Base-by-base conservation (phyloP, 495 filamentous ascomycete genomes). In the Parathielavia appendiculata region DNA sequence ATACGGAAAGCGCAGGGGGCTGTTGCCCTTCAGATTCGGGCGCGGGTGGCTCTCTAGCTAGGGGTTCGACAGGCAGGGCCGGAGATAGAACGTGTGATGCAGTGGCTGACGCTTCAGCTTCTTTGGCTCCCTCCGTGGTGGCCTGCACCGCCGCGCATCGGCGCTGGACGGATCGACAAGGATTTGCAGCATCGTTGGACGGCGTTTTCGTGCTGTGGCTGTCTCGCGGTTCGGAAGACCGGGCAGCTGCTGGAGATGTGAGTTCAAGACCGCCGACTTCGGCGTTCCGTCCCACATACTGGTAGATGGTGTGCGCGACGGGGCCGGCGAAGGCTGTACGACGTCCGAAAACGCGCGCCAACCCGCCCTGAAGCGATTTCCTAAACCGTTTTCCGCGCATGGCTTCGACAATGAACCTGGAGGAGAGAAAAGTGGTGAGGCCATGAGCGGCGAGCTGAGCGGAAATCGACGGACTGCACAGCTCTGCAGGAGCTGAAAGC, bases 1-100 rank as follows among this genome's bases (percentile, higher is more conserved):
- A 57, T 20, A 17, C 22, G 53, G 61, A 56, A 46, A 55, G 17
- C 40, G 40, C 47, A 53, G 53, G 41, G 43, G 65, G 46, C 40
- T 23, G 36, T 56, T 55, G 45, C n/a, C 36, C 52, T 50, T 43
- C 23, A 17, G 34, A 52, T 23, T 56, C 40, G 53, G 47, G 16
- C 47, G 47, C 36, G 9, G 20, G 5, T 48, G 52, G n/a, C 41
- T 13, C n/a, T 43, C 55, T 35, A 23, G 20, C 14, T 45, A 0
- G 35, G 47, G 34, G 59, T 46, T 56, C 58, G 36, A 44, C 32
- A 35, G 58, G 38, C 36, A 35, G 40, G 20, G 52, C 30, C 8
- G 45, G 20, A 51, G 35, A 46, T 16, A 36, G 50, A 53, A 49
- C 40, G 32, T 53, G 40, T n/a, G 49, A 48, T 47, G 34, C 51